A percentile compares a stretch with the other conserved stretches of the same genome.
These are phyloP conservation scores for Salix brachista DNA, from an alignment of 345 rosid species.

Conservation along the genomic window DNA sequence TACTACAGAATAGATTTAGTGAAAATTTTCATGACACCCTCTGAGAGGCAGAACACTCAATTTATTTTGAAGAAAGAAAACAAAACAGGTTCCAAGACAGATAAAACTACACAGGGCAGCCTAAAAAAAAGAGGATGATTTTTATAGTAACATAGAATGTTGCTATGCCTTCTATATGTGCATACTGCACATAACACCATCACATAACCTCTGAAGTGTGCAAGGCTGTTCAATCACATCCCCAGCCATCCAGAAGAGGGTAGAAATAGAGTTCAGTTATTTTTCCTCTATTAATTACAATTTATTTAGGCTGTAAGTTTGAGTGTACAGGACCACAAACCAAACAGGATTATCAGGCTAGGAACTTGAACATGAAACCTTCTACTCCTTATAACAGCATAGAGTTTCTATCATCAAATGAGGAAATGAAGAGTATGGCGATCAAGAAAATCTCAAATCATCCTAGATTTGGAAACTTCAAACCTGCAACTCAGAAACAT, in stretches of 20 bases:
- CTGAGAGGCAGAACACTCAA: too few relatives aligned
- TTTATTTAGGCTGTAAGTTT: not conserved
- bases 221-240: not conserved
- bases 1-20: not conserved
- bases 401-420: too few relatives aligned
- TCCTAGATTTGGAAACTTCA: not conserved
- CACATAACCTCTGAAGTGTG: not conserved
- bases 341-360: too few relatives aligned
- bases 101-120: not conserved
- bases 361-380: too few relatives aligned
- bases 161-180: not conserved
- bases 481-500: not conserved
- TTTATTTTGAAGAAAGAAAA: not conserved
- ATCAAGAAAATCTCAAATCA: too few relatives aligned
- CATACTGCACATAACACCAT: not conserved
- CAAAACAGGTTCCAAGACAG: not conserved
- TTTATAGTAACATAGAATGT: too few relatives aligned
- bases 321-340: too few relatives aligned
- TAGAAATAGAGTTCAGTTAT: not conserved
- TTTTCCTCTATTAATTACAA: not conserved
- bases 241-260: not conserved
- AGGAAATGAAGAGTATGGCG: too few relatives aligned
- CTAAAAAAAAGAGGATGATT: too few relatives aligned
- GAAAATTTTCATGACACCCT: too few relatives aligned
- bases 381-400: too few relatives aligned